Evolutionary conservation across 192 early-diverging fungal species (phyloP).

Genomic region (Coemansia sp.): DNA sequence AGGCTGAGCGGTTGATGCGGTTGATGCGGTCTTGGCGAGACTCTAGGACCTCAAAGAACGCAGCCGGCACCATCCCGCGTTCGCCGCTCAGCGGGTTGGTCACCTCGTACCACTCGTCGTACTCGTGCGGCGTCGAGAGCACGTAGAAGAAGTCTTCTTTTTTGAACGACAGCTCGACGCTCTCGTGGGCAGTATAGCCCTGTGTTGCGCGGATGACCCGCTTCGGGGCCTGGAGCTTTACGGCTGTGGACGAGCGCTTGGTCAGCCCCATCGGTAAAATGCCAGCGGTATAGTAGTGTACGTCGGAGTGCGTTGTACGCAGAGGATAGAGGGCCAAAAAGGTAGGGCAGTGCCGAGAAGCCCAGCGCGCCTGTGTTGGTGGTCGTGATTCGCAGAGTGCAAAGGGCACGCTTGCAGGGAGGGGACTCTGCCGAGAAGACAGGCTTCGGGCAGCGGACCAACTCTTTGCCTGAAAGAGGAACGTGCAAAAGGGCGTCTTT

Average conservation of each 20-base stretch:
- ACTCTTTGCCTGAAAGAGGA: constrained; percentile 1
- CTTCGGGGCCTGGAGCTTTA: constrained; percentile 53
- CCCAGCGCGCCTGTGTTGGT: too few relatives aligned
- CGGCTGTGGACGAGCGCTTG: constrained; percentile 30
- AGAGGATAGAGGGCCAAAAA: too few relatives aligned
- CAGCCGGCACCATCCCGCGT: constrained; percentile 64
- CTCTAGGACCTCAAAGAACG: constrained; percentile 64
- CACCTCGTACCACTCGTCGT: constrained; percentile 70
- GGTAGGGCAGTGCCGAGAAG: too few relatives aligned
- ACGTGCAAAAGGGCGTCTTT: constrained; percentile 1
- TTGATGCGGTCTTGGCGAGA: constrained; percentile 45
- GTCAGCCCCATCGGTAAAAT: constrained; percentile 24
- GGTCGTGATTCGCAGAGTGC: too few relatives aligned
- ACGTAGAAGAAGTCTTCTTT: constrained; percentile 77
- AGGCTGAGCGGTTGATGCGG: constrained; percentile 42
- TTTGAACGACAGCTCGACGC: constrained; percentile 62
- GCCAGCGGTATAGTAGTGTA: too few relatives aligned
- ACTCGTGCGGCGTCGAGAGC: constrained; percentile 56
- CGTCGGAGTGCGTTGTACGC: too few relatives aligned
- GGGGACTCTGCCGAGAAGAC: too few relatives aligned
- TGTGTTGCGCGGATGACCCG: constrained; percentile 68
- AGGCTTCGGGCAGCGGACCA: neutral
- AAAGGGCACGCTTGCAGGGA: too few relatives aligned
- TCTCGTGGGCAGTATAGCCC: constrained; percentile 57
- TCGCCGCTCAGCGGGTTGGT: constrained; percentile 65